These are phyloP conservation scores for Termitomyces sp. DNA, from an alignment of 768 basidiomycete species.

Conservation along the genomic window DNA sequence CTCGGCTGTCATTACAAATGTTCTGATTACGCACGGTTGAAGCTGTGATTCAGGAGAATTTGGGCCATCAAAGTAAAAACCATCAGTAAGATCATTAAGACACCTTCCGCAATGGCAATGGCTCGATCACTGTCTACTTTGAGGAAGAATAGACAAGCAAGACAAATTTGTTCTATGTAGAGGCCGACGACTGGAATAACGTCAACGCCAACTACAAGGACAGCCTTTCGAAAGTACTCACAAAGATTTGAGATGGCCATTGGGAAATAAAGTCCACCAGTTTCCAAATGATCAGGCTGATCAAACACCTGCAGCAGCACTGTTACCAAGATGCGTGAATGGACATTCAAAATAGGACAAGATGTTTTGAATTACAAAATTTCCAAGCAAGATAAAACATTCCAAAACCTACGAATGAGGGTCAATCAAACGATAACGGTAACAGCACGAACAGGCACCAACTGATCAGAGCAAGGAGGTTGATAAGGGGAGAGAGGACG, in stretches of 20 bases:
- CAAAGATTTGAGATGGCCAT: constrained; percentile 46
- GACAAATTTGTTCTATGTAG: constrained; percentile 65
- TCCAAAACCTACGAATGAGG: background rate
- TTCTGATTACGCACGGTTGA: background rate
- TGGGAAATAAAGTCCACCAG: constrained; percentile 38
- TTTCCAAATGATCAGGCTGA: constrained; percentile 44
- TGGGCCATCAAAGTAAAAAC: background rate
- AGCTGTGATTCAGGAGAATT: background rate
- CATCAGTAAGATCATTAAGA: background rate
- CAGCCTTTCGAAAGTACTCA: constrained; percentile 21
- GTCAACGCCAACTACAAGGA: background rate
- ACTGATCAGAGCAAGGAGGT: constrained; percentile 56
- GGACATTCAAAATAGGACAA: background rate
- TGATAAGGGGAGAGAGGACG: constrained; percentile 61
- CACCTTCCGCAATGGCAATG: background rate
- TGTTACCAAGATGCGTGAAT: constrained; percentile 10
- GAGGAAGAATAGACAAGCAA: constrained; percentile 66
- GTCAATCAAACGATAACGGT: too few relatives aligned
- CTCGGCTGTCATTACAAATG: background rate
- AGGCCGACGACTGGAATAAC: constrained; percentile 48
- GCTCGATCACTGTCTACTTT: constrained; percentile 22
- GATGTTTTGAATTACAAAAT: background rate
- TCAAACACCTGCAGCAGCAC: constrained; percentile 49
- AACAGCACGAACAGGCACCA: constrained; percentile 3
- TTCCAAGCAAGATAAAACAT: constrained; percentile 2